Conservation (phyloP, 164 flowering plant genomes). For the Buxus sempervirens region DNA sequence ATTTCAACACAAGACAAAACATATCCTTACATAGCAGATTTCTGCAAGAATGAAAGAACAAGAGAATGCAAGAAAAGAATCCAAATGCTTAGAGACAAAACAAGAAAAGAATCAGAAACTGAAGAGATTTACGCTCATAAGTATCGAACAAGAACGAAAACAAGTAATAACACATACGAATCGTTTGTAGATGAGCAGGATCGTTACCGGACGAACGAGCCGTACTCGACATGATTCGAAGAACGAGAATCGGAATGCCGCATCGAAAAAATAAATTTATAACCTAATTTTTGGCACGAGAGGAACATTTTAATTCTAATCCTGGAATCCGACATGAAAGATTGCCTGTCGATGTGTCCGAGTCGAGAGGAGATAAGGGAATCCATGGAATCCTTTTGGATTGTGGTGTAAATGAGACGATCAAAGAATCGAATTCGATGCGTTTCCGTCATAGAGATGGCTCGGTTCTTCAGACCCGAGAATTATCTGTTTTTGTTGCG, state of each 20-base stretch:
- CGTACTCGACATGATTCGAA: slow-evolving; percentile 10
- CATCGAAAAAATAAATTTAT: background rate
- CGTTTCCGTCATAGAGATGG: slow-evolving; percentile 10
- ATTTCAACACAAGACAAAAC: slow-evolving; percentile 1
- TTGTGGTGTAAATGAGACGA: slow-evolving; percentile 13
- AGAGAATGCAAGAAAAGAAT: slow-evolving; percentile 21
- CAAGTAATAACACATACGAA: slow-evolving; percentile 23
- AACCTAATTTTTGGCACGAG: background rate
- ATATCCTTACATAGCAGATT: background rate
- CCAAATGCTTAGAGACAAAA: background rate
- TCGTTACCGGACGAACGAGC: slow-evolving; percentile 32
- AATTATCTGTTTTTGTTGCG: background rate
- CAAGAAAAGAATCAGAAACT: slow-evolving; percentile 18
- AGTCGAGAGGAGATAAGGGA: slow-evolving; percentile 2
- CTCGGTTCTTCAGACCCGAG: background rate
- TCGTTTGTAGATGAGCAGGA: slow-evolving; percentile 20
- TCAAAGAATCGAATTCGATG: slow-evolving; percentile 32
- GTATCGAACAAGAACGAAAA: background rate
- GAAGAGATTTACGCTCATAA: background rate
- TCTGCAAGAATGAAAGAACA: background rate
- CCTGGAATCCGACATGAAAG: background rate
- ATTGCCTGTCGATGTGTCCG: slow-evolving; percentile 6
- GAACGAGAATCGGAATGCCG: background rate
- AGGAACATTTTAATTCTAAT: background rate
- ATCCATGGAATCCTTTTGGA: slow-evolving; percentile 14